Conservation (phyloP, 2,329 filamentous ascomycete species). For the Calonectria pteridis region DNA sequence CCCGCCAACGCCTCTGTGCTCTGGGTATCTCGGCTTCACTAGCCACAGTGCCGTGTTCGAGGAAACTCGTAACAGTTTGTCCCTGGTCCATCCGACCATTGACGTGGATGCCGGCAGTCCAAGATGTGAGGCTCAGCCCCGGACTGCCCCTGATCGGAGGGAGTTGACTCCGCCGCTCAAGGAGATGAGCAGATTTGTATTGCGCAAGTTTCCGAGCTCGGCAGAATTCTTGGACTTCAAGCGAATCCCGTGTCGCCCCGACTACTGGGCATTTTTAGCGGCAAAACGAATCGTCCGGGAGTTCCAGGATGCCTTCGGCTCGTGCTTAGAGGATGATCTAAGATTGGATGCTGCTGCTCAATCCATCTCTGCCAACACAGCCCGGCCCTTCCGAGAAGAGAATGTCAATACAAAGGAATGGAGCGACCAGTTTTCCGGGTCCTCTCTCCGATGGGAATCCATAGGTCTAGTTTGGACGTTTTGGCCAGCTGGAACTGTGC, state of each 20-base stretch:
- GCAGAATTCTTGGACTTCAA: slow-evolving; percentile 39
- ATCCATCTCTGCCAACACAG: slow-evolving; percentile 54
- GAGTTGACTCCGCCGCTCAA: slow-evolving; percentile 44
- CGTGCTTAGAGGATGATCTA: slow-evolving; percentile 43
- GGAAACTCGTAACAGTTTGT: slow-evolving; percentile 56
- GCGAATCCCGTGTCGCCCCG: slow-evolving; percentile 37
- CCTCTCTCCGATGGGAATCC: slow-evolving; percentile 58
- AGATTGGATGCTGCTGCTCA: slow-evolving; percentile 53
- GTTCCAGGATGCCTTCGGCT: slow-evolving; percentile 49
- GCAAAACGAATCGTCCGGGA: slow-evolving; percentile 47
- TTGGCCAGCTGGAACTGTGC: slow-evolving; percentile 26
- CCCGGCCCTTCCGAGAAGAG: slow-evolving; percentile 50
- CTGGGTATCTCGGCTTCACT: slow-evolving; percentile 60
- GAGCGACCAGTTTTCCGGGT: slow-evolving; percentile 54
- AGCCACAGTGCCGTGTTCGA: slow-evolving; percentile 58
- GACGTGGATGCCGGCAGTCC: slow-evolving; percentile 23
- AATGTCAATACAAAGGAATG: slow-evolving; percentile 52
- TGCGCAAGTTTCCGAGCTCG: slow-evolving; percentile 51
- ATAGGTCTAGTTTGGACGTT: slow-evolving; percentile 53
- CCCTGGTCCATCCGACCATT: slow-evolving; percentile 46
- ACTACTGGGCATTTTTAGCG: slow-evolving; percentile 49
- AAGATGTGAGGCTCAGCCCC: neutral
- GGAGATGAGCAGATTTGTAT: slow-evolving; percentile 53
- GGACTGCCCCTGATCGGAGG: slow-evolving; percentile 19
- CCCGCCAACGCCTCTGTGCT: slow-evolving; percentile 33